phyloP scores from a whole-genome alignment of 305 asterid species.

The Rubia peregrina region DNA sequence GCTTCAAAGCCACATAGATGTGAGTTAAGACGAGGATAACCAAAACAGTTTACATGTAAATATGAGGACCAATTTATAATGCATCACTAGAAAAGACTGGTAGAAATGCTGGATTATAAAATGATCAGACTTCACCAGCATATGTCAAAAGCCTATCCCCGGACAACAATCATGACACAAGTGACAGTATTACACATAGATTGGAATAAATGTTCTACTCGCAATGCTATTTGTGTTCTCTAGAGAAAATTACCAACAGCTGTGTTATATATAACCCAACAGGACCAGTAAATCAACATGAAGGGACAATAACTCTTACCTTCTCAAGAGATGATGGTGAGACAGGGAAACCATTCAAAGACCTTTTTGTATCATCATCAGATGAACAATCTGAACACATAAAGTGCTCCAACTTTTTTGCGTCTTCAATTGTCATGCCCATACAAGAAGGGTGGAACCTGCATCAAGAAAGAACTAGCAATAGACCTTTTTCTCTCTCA shows the following conservation, averaged over 20 bases:
- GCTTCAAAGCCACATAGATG: not conserved
- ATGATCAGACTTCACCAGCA: conserved; percentile 1
- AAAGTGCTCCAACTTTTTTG: conserved; percentile 68
- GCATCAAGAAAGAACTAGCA: conserved; percentile 21
- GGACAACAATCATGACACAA: not conserved
- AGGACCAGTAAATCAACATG: conserved; percentile 2
- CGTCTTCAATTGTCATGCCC: conserved; percentile 80
- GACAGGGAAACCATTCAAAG: conserved; percentile 53
- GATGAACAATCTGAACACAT: conserved; percentile 72
- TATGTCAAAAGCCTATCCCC: not conserved
- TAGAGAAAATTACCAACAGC: not conserved
- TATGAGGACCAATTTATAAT: not conserved
- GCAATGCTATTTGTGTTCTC: not conserved
- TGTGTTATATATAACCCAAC: not conserved
- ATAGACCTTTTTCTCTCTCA: not conserved
- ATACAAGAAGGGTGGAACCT: conserved; percentile 92
- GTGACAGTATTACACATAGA: not conserved
- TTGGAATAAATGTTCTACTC: not conserved
- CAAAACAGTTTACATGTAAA: not conserved
- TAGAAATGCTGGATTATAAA: not conserved
- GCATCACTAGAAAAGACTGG: not conserved
- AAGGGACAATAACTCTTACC: conserved; percentile 22
- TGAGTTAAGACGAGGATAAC: not conserved
- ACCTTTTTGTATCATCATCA: conserved; percentile 64
- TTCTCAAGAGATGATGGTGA: conserved; percentile 46